These are phyloP conservation scores for barley (Hordeum vulgare) DNA, from an alignment of 176 grass and related monocot genomes.

Conservation along the genomic window MorexV3_pseudomolecules_assembly NC_058522.1:515092513-515093012, in stretches of 20 bases:
- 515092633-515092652: too few relatives aligned
- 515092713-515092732: background rate
- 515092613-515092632: background rate
- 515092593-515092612: background rate
- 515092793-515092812: too few relatives aligned
- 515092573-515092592: slow-evolving; percentile 53
- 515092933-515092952: background rate
- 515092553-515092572: slow-evolving; percentile 71
- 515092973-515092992: background rate
- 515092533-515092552: slow-evolving; percentile 96
- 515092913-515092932: background rate
- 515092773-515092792: too few relatives aligned
- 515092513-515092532: slow-evolving; percentile 97
- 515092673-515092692: too few relatives aligned
- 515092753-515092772: background rate
- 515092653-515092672: too few relatives aligned
- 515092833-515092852: too few relatives aligned
- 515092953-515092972: slow-evolving; percentile 5
- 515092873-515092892: background rate
- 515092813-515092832: too few relatives aligned
- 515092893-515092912: background rate
- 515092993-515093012: background rate
- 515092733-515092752: background rate
- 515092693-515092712: too few relatives aligned
- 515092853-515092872: background rate